A percentile compares a stretch with the other conserved stretches of the same genome.
Evolutionary conservation across 2,329 filamentous ascomycete species (phyloP).

Genomic region (Didymosphaeria variabile): DNA sequence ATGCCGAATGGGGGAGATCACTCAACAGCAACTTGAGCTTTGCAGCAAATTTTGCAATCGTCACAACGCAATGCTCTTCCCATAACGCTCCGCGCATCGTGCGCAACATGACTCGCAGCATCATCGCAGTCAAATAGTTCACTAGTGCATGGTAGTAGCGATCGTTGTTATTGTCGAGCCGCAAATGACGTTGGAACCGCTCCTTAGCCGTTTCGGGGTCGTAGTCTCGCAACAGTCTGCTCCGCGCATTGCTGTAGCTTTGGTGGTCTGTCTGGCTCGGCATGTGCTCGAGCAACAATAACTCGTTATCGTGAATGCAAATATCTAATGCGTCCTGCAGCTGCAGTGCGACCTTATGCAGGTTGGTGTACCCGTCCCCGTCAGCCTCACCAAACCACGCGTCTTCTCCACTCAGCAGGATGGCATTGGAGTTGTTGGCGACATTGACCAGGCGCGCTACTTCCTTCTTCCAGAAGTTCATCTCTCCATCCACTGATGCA

Average conservation of each 20-base stretch:
- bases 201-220: conserved; percentile 10
- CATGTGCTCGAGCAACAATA: conserved; percentile 9
- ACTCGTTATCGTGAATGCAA: conserved; percentile 8
- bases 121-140: conserved; percentile 4
- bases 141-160: conserved; percentile 6
- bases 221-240: conserved; percentile 4
- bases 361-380: conserved; percentile 8
- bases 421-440: background rate
- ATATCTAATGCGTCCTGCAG: conserved; percentile 8
- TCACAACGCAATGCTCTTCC: conserved; percentile 8
- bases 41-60: conserved; percentile 5
- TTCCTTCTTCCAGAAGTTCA: conserved; percentile 7
- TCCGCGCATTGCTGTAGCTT: conserved; percentile 6
- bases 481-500: background rate
- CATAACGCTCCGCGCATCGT: conserved; percentile 3
- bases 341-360: conserved; percentile 7
- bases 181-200: conserved; percentile 8
- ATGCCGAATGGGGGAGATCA: background rate
- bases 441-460: background rate
- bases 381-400: conserved; percentile 1
- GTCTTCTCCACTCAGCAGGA: conserved; percentile 1
- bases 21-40: conserved; percentile 10
- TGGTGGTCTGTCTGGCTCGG: conserved; percentile 8
- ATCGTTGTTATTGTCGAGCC: conserved; percentile 4
- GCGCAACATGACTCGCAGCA: background rate